Percentiles rank a stretch among this genome's conserved stretches.
Conservation (phyloP, 2,329 filamentous ascomycete species). For the Fusarium miscanthi region DNA sequence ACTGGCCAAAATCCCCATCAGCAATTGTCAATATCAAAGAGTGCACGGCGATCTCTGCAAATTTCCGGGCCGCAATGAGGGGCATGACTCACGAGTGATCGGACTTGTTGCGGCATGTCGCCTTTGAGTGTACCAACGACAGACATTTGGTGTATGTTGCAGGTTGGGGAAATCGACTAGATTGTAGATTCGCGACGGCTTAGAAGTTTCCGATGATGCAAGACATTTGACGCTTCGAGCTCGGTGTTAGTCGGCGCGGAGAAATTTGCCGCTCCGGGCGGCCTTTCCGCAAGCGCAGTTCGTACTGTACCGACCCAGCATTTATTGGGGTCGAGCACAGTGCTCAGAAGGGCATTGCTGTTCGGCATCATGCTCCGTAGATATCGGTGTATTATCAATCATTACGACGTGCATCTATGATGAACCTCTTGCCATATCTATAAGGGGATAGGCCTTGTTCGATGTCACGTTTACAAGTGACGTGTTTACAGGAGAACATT, state of each 20-base stretch:
- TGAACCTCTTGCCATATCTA: background rate
- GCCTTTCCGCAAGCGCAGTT: background rate
- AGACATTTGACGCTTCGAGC: conserved; percentile 39
- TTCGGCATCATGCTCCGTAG: conserved; percentile 8
- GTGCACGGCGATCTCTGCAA: conserved; percentile 18
- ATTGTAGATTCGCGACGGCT: conserved; percentile 37
- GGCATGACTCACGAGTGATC: conserved; percentile 62
- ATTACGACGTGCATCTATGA: background rate
- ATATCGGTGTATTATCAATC: conserved; percentile 20
- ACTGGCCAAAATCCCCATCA: conserved; percentile 65
- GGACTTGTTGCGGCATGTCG: conserved; percentile 67
- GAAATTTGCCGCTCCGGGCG: conserved; percentile 49
- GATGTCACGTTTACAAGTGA: too few species aligned
- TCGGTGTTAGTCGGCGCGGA: conserved; percentile 52
- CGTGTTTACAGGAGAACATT: background rate
- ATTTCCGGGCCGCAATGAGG: conserved; percentile 7
- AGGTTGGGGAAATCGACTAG: conserved; percentile 20
- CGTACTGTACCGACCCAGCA: background rate
- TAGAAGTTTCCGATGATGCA: conserved; percentile 45
- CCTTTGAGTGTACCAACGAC: conserved; percentile 57
- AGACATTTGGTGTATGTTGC: conserved; percentile 53
- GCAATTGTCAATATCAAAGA: conserved; percentile 5
- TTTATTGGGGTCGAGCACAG: accelerated
- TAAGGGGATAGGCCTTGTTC: accelerated
- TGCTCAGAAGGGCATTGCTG: background rate